Percentiles rank a stretch among this genome's conserved stretches.
Conservation (phyloP, 2,329 filamentous ascomycete species). For the Botrytis fragariae region DNA sequence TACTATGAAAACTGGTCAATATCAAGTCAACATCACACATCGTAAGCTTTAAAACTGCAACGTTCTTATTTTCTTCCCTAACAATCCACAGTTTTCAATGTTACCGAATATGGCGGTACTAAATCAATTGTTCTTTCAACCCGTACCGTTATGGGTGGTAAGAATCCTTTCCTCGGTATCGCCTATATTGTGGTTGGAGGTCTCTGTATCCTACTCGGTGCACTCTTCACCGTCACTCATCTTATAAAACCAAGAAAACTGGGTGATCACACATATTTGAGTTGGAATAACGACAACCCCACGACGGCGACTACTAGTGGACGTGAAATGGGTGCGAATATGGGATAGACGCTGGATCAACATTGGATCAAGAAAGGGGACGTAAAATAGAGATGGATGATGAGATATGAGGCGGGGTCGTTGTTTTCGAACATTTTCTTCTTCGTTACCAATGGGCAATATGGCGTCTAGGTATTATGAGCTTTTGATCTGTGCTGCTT, state of each 20-base stretch:
- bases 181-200: conserved; percentile 93
- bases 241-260: conserved; percentile 95
- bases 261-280: conserved; percentile 94
- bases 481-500: conserved; percentile 2
- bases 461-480: conserved; percentile 15
- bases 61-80: conserved; percentile 23
- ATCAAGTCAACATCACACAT: conserved; percentile 72
- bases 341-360: neutral
- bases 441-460: conserved; percentile 1
- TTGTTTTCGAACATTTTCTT: neutral
- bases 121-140: conserved; percentile 91
- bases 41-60: conserved; percentile 54
- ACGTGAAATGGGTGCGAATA: conserved; percentile 45
- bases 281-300: conserved; percentile 79
- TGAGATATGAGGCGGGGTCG: conserved; percentile 5
- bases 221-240: conserved; percentile 85
- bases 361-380: neutral
- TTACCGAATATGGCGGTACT: conserved; percentile 74
- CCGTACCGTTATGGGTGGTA: conserved; percentile 87
- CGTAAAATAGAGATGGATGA: conserved; percentile 9
- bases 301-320: conserved; percentile 54
- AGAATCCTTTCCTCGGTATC: conserved; percentile 94
- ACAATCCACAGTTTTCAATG: conserved; percentile 67
- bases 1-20: conserved; percentile 67
- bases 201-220: conserved; percentile 84